A percentile compares a stretch with the other conserved stretches of the same genome.
phyloP scores from a whole-genome alignment of 1,284 basidiomycete genomes.

The Austroboletus novae-zelandiae region DNA sequence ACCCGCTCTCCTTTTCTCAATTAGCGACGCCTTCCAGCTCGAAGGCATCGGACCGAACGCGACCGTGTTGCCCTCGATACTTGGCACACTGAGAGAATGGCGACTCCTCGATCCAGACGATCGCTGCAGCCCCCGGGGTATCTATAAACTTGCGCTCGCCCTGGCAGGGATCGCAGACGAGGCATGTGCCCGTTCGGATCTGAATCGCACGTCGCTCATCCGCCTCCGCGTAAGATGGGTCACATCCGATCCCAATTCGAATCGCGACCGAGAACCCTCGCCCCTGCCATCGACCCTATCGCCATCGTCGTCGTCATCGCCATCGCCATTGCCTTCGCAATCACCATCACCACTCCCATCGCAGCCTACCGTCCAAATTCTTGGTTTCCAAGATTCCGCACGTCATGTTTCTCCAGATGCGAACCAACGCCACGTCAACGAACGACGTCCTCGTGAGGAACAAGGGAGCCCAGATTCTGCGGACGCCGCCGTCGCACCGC shows the following conservation, averaged over 20 bases:
- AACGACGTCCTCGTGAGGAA: neutral
- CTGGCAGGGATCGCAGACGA: constrained; percentile 15
- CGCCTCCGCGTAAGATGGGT: constrained; percentile 23
- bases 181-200: neutral
- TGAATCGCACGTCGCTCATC: neutral
- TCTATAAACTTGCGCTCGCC: constrained; percentile 20
- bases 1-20: constrained; percentile 23
- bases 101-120: constrained; percentile 20
- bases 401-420: neutral
- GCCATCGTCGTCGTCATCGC: neutral
- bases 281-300: constrained; percentile 1
- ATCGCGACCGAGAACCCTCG: constrained; percentile 2
- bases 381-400: constrained; percentile 1
- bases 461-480: constrained; percentile 15
- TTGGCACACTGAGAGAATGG: constrained; percentile 23
- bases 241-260: constrained; percentile 5
- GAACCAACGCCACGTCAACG: constrained; percentile 3
- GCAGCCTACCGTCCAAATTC: neutral
- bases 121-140: constrained; percentile 11
- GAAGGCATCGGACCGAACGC: neutral
- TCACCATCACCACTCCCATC: constrained; percentile 4
- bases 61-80: constrained; percentile 21
- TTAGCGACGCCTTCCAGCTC: constrained; percentile 18
- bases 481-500: constrained; percentile 9
- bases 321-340: too few species aligned